Percentiles rank a stretch among this genome's conserved stretches.
These are phyloP conservation scores for Sugiyamaella valdiviana DNA, from an alignment of 805 yeast species.

Conservation along the genomic window DNA sequence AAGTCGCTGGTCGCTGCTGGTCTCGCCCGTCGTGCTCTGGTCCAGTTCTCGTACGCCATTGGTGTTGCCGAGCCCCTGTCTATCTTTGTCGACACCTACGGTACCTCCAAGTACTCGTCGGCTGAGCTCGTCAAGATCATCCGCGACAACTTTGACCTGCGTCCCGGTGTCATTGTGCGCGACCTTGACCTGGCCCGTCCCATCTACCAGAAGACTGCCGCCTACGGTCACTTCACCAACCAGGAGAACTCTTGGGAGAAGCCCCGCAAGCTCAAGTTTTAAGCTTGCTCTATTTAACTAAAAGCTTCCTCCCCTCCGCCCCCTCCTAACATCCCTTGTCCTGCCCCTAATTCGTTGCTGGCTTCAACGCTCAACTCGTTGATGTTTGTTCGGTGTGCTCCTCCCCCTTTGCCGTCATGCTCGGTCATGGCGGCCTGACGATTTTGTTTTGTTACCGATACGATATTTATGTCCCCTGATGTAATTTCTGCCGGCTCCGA, in stretches of 20 bases:
- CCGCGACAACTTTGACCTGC: slow-evolving; percentile 91
- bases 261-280: slow-evolving; percentile 52
- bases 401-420: background rate
- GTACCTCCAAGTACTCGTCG: slow-evolving; percentile 87
- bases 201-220: slow-evolving; percentile 97
- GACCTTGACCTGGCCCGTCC: slow-evolving; percentile 98
- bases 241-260: slow-evolving; percentile 98
- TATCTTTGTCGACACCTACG: slow-evolving; percentile 95
- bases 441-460: slow-evolving; percentile 6
- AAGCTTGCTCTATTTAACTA: slow-evolving; percentile 17
- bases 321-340: background rate
- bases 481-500: slow-evolving; percentile 10
- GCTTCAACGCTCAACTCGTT: slow-evolving; percentile 25
- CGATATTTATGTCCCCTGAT: slow-evolving; percentile 7
- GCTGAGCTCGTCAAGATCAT: slow-evolving; percentile 88
- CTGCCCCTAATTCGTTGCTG: slow-evolving; percentile 7
- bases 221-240: slow-evolving; percentile 99
- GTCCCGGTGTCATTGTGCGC: slow-evolving; percentile 98
- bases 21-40: slow-evolving; percentile 93
- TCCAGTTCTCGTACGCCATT: slow-evolving; percentile 98
- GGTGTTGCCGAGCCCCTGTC: slow-evolving; percentile 99
- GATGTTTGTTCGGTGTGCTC: slow-evolving; percentile 7
- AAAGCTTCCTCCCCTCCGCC: background rate
- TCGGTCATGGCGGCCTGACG: slow-evolving; percentile 2
- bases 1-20: slow-evolving; percentile 94